Percentiles rank a stretch among this genome's conserved stretches.
Evolutionary conservation across 768 basidiomycete species (phyloP).

Genomic region (Kwoniella heveanensis): DNA sequence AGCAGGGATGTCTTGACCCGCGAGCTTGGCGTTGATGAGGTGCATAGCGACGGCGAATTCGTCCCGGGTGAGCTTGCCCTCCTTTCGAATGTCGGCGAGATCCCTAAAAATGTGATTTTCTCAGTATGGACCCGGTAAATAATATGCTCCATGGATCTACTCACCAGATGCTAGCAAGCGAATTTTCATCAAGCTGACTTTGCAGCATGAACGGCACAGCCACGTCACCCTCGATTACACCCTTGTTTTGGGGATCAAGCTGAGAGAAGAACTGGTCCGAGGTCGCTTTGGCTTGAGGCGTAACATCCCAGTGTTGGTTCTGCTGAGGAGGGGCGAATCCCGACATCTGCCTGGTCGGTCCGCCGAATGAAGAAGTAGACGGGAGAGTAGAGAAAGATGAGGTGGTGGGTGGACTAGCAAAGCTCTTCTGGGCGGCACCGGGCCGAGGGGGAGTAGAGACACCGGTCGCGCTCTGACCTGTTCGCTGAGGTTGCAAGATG

Average conservation of each 20-base stretch:
- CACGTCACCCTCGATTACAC: conserved; percentile 86
- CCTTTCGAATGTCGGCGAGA: conserved; percentile 82
- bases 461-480: conserved; percentile 60
- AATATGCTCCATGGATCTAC: conserved; percentile 56
- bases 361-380: conserved; percentile 24
- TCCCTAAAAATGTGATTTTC: too few species aligned
- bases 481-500: conserved; percentile 54
- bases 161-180: conserved; percentile 89
- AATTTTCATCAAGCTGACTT: conserved; percentile 77
- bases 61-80: conserved; percentile 82
- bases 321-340: conserved; percentile 12
- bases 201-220: conserved; percentile 95
- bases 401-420: conserved; percentile 23
- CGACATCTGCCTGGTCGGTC: conserved; percentile 20
- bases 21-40: conserved; percentile 81
- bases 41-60: conserved; percentile 96
- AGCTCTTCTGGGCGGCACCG: conserved; percentile 20
- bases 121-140: too few species aligned
- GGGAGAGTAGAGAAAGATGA: conserved; percentile 26
- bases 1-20: conserved; percentile 69
- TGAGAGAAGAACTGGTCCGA: conserved; percentile 77
- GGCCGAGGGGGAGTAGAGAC: conserved; percentile 43
- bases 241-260: conserved; percentile 73
- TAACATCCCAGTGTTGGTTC: conserved; percentile 73
- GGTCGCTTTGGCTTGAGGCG: conserved; percentile 72